Evolutionary conservation across 2,329 filamentous ascomycete species (phyloP).

Genomic region (Aspergillus hiratsukae): DNA sequence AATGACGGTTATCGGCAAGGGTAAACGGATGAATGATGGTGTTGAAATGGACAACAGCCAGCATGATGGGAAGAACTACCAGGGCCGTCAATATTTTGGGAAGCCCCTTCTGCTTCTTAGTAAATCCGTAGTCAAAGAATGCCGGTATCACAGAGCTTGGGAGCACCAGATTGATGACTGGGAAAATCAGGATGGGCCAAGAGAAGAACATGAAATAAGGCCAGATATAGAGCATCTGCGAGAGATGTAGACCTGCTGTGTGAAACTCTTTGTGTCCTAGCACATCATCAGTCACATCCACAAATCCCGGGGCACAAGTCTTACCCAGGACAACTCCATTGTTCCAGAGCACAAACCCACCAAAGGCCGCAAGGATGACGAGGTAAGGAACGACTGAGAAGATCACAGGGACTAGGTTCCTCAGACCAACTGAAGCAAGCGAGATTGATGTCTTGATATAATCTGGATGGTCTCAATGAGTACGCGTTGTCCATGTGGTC

Average conservation of each 20-base stretch:
- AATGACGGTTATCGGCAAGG: constrained; percentile 92
- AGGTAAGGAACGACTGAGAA: constrained; percentile 50
- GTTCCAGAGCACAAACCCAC: constrained; percentile 76
- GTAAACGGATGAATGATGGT: constrained; percentile 95
- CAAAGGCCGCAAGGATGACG: constrained; percentile 63
- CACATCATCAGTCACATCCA: neutral
- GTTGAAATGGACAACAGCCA: constrained; percentile 66
- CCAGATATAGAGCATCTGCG: constrained; percentile 96
- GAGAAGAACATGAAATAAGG: constrained; percentile 88
- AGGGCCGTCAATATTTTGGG: constrained; percentile 38
- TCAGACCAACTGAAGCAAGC: constrained; percentile 54
- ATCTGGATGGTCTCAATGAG: constrained; percentile 32
- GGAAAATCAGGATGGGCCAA: constrained; percentile 65
- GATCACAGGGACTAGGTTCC: constrained; percentile 38
- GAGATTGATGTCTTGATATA: constrained; percentile 56
- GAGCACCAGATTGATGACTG: constrained; percentile 41
- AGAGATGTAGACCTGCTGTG: constrained; percentile 77
- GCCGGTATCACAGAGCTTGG: constrained; percentile 29
- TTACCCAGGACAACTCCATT: constrained; percentile 83
- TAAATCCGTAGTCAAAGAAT: constrained; percentile 31
- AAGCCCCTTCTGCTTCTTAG: constrained; percentile 27
- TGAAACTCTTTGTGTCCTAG: constrained; percentile 92
- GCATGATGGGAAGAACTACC: constrained; percentile 39
- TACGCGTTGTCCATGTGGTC: constrained; percentile 10
- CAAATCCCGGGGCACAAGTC: constrained; percentile 12